Evolutionary conservation across 2,329 filamentous ascomycete genomes (phyloP), one percentile per base, ranked within the genome.

Genomic region (Calonectria pseudoturangicola): DNA sequence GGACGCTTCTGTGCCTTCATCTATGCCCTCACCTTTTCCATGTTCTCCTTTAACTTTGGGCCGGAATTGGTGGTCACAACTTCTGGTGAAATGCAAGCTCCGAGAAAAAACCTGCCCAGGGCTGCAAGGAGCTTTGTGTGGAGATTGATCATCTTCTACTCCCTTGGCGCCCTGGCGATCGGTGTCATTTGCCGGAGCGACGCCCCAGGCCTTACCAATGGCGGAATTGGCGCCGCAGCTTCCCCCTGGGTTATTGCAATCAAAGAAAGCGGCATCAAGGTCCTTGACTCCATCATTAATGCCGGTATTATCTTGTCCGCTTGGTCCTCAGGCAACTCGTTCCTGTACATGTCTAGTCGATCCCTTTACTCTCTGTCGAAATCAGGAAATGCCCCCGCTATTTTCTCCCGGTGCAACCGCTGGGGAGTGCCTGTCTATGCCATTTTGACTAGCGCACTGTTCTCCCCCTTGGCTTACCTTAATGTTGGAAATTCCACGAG

Each of bases 121-220:
- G 93, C 93, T 0, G 94, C 90, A 82, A 93, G 93, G 71, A 90
- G 91, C 51, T 92, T 94, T 9, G 94, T 94, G 83, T 94, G 93
- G 82, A 91, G 93, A 66, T 85, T 95, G 45, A 91, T 92, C 0
- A 85, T 89, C 1, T 95, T 95, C 83, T 95, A 94, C 83, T 88
- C 93, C 48, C 88, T 93, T 6, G 93, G 92, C 2, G 90, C 92
- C 4, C 86, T 95, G 2, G 89, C 88, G n/a, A 90, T 94, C 27
- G 92, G 92, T 18, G 90, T 93, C 72, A 72, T 73, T 27, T 73
- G 72, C 65, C 64, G 70, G n/a, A 65, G 60, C 51, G 43, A 73
- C 21, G 70, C 70, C 15, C 63, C 68, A 6, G 68, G 68, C 10
- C 72, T 73, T 3, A 71, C 69, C 2, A 51, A 64, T 28, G 72